Evolutionary conservation across 129 eudicot species (phyloP), one percentile per base, ranked within the genome.

Genomic region (Lactuca sativa): DNA sequence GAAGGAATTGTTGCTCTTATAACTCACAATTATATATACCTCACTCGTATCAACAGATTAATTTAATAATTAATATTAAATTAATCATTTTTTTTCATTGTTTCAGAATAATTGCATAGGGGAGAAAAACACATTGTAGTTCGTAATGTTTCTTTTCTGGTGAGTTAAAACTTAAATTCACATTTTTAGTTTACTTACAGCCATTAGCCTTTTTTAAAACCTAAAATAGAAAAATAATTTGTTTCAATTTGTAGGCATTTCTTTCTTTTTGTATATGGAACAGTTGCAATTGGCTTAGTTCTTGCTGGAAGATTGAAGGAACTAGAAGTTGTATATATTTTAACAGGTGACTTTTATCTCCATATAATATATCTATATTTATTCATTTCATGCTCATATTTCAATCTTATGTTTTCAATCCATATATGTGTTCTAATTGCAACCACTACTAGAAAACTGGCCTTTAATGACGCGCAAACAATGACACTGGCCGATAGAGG

Each of bases 71-170:
- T 40, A 70, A 62, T 53, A 57, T 40, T 47, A 58, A 64, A 63
- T 62, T 40, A 55, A 34, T 59, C 32, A 30, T 59, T 25, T 59
- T 73, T 63, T 21, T 17, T 72, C 52, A 69, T 73, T 47, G 18
- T 68, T 81, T 82, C 90, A 92, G 98, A 92, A 92, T 86, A 92
- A 92, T 82, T 92, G 98, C 86, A 92, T 92, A 14, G 98, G 98
- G 71, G 98, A 92, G 83, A 89, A 83, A 77, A 92, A 92, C 80
- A 86, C 95, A 12, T 66, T 88, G 62, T 92, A 89, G 83, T 92
- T 92, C 66, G 81, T 92, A 80, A 86, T 86, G 73, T 92, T 92
- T 82, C 90, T 92, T 77, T 67, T 89, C 43, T 89, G 98, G 98
- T 92, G 73, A 89, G 96, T 77, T 56, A 77, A 59, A 31, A 21